These are phyloP conservation scores for Daedaleopsis nitida DNA, from an alignment of 768 basidiomycete species.

Conservation along the genomic window DNA sequence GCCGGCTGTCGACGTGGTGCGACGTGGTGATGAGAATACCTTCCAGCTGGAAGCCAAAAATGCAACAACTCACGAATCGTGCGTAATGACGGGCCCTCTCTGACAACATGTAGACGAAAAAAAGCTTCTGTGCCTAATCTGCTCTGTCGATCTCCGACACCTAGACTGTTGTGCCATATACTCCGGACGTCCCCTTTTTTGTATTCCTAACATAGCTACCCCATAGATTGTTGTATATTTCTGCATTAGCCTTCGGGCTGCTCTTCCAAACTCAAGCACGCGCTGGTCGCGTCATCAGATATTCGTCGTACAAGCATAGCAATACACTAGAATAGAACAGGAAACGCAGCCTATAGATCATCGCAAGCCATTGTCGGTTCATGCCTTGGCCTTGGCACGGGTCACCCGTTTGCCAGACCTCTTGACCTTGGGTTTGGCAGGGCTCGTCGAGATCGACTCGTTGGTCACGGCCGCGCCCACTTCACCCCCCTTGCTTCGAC, in stretches of 20 bases:
- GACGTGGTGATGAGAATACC: constrained; percentile 69
- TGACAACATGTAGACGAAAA: background rate
- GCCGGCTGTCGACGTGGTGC: constrained; percentile 70
- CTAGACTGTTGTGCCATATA: constrained; percentile 12
- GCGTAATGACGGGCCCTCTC: background rate
- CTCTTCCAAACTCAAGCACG: background rate
- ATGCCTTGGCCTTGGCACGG: constrained; percentile 1
- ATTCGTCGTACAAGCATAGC: background rate
- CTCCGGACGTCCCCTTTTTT: background rate
- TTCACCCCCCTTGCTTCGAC: constrained; percentile 32
- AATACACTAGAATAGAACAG: background rate
- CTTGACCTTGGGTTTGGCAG: constrained; percentile 11
- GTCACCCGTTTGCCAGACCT: background rate
- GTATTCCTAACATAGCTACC: constrained; percentile 9
- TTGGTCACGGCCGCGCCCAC: background rate
- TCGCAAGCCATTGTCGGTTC: background rate
- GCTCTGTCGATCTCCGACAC: background rate
- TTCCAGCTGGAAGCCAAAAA: constrained; percentile 65
- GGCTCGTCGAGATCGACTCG: constrained; percentile 1
- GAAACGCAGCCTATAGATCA: background rate
- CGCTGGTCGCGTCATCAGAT: background rate
- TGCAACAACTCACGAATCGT: background rate
- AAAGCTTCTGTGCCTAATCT: background rate
- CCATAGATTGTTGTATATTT: constrained; percentile 6
- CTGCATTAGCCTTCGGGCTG: background rate